A percentile compares a stretch with the other conserved stretches of the same genome.
phyloP scores from a whole-genome alignment of 179 eudicot species.

The Heliamphora pulchella region DNA sequence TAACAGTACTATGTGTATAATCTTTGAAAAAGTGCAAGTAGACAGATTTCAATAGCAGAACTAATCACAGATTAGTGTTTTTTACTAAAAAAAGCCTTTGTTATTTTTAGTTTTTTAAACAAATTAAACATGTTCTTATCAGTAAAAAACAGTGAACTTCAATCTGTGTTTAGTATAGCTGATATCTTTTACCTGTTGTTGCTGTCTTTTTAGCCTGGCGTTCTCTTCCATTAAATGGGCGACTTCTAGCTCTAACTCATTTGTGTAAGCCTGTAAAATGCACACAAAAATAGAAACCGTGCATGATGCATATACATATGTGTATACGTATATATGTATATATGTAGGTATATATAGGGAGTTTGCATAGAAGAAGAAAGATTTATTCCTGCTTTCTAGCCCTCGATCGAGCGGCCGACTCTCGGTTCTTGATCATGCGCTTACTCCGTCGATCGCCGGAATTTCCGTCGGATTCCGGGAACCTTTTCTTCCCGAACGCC shows the following conservation, averaged over 20 bases:
- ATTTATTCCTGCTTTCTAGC: conserved; percentile 45
- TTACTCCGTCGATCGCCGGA: conserved; percentile 36
- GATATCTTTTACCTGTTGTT: conserved; percentile 23
- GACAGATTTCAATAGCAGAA: too few relatives aligned
- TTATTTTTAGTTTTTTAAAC: too few relatives aligned
- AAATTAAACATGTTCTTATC: too few relatives aligned
- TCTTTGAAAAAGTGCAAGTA: too few relatives aligned
- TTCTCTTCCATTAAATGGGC: conserved; percentile 40
- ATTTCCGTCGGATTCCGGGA: conserved; percentile 20
- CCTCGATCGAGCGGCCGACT: conserved; percentile 51
- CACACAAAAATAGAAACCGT: neutral
- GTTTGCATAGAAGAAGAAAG: neutral
- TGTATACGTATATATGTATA: too few relatives aligned
- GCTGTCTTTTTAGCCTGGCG: conserved; percentile 36
- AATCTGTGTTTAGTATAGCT: too few relatives aligned
- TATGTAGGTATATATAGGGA: neutral
- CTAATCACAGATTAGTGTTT: too few relatives aligned
- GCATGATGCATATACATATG: too few relatives aligned
- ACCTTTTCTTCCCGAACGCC: conserved; percentile 24
- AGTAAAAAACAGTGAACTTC: too few relatives aligned
- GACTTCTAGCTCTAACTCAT: conserved; percentile 43
- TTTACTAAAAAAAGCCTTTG: too few relatives aligned
- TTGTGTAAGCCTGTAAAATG: conserved; percentile 38
- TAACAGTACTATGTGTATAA: too few relatives aligned
- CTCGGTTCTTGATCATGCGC: conserved; percentile 48